A percentile compares a stretch with the other conserved stretches of the same genome.
These are phyloP conservation scores for Kurtzmaniella natalensis DNA, from an alignment of 1,139 yeast genomes.

Conservation along the genomic window DNA sequence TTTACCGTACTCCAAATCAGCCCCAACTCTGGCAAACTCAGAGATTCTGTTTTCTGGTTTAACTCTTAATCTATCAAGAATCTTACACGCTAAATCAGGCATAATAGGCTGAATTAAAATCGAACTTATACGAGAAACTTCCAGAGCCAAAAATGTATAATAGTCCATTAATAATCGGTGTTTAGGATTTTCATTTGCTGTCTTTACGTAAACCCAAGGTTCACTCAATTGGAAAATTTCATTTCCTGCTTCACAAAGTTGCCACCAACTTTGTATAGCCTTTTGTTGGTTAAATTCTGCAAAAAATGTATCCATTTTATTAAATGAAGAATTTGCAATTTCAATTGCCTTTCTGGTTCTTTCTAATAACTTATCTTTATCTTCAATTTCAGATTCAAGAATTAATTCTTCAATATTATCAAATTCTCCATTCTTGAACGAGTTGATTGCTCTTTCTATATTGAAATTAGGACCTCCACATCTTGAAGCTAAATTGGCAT, in stretches of 20 bases:
- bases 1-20: conserved; percentile 27
- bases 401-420: conserved; percentile 22
- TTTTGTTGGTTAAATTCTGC: conserved; percentile 49
- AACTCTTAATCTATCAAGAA: conserved; percentile 67
- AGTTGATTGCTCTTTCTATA: conserved; percentile 41
- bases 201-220: conserved; percentile 51
- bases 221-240: conserved; percentile 52
- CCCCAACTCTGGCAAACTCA: conserved; percentile 36
- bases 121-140: conserved; percentile 63
- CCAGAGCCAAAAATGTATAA: conserved; percentile 63
- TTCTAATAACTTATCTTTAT: conserved; percentile 17
- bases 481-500: conserved; percentile 74
- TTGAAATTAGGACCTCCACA: conserved; percentile 69
- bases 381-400: conserved; percentile 11
- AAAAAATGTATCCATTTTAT: conserved; percentile 39
- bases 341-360: conserved; percentile 13
- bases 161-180: conserved; percentile 38
- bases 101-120: conserved; percentile 68
- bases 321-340: conserved; percentile 11
- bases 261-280: conserved; percentile 64
- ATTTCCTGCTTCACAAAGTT: conserved; percentile 58
- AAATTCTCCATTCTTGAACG: conserved; percentile 15
- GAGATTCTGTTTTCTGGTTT: conserved; percentile 31
- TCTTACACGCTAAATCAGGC: conserved; percentile 53
- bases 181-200: conserved; percentile 10